phyloP scores from a whole-genome alignment of 106 monocot species.

The Dendrobium huoshanense region DNA sequence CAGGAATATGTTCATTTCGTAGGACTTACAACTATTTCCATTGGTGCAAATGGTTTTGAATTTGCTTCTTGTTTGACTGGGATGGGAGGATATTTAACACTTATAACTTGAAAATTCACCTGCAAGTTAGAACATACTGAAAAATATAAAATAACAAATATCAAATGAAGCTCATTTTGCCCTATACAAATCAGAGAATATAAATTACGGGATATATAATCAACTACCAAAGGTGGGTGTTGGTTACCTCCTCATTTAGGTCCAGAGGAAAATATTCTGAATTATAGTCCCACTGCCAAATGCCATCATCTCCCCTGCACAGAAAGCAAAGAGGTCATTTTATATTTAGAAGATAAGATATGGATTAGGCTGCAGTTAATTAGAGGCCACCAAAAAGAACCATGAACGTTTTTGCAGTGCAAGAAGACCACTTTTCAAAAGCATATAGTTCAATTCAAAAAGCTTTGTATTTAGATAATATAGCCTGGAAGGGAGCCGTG shows the following conservation, averaged over 20 bases:
- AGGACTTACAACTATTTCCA: constrained; percentile 76
- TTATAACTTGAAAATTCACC: constrained; percentile 66
- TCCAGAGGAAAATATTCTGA: constrained; percentile 39
- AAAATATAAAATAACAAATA: not conserved
- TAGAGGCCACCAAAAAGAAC: not conserved
- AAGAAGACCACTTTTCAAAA: not conserved
- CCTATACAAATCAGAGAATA: not conserved
- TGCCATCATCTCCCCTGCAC: constrained; percentile 45
- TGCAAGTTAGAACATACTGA: constrained; percentile 13
- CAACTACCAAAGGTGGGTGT: not conserved
- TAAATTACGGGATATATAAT: not conserved
- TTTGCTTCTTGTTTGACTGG: constrained; percentile 61
- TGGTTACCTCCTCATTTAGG: constrained; percentile 63
- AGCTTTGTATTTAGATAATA: not conserved
- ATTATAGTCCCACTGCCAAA: constrained; percentile 58
- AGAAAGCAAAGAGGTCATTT: not conserved
- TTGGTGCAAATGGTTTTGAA: constrained; percentile 77
- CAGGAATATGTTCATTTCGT: not conserved
- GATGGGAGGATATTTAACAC: constrained; percentile 69
- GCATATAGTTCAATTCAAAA: not conserved
- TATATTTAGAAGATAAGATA: not conserved
- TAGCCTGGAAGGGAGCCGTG: not conserved
- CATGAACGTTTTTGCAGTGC: not conserved
- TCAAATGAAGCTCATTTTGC: not conserved
- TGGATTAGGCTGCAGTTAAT: not conserved